phyloP scores from a whole-genome alignment of 768 basidiomycete genomes.

The Auricularia auricula-judae region DNA sequence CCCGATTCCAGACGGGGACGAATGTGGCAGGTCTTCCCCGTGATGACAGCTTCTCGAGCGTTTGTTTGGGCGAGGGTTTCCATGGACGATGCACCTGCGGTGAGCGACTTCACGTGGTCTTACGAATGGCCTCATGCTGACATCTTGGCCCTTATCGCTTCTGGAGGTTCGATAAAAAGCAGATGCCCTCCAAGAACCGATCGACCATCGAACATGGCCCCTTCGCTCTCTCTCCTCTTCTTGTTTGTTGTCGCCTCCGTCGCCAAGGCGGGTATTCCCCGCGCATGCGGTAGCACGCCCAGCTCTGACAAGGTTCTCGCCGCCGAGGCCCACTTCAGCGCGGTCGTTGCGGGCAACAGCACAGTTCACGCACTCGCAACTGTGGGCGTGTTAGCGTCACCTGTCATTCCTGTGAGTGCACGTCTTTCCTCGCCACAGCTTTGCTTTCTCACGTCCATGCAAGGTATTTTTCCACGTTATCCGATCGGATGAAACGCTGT shows the following conservation, averaged over 20 bases:
- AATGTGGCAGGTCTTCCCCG: no score
- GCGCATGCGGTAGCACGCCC: slow-evolving; percentile 27
- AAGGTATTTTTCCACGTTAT: slow-evolving; percentile 37
- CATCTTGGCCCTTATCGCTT: no score
- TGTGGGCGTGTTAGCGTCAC: slow-evolving; percentile 10
- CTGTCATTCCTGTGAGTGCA: neutral
- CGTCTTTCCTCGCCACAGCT: neutral
- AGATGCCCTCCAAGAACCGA: no score
- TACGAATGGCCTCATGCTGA: no score
- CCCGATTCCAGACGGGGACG: no score
- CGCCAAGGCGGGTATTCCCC: neutral
- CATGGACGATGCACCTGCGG: no score
- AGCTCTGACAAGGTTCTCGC: slow-evolving; percentile 23
- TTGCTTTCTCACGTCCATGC: neutral
- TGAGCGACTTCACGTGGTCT: no score
- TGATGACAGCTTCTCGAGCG: no score
- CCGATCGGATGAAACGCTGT: slow-evolving; percentile 24
- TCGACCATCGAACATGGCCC: neutral
- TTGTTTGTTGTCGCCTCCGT: neutral
- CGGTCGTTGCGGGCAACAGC: slow-evolving; percentile 24
- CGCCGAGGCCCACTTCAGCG: slow-evolving; percentile 31
- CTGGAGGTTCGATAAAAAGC: no score
- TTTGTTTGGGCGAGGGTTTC: no score
- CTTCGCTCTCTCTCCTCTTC: neutral
- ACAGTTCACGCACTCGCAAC: slow-evolving; percentile 7